Percentiles rank a stretch among this genome's conserved stretches.
phyloP scores from a whole-genome alignment of 2,329 filamentous ascomycete genomes.

The Penicillium sp. region DNA sequence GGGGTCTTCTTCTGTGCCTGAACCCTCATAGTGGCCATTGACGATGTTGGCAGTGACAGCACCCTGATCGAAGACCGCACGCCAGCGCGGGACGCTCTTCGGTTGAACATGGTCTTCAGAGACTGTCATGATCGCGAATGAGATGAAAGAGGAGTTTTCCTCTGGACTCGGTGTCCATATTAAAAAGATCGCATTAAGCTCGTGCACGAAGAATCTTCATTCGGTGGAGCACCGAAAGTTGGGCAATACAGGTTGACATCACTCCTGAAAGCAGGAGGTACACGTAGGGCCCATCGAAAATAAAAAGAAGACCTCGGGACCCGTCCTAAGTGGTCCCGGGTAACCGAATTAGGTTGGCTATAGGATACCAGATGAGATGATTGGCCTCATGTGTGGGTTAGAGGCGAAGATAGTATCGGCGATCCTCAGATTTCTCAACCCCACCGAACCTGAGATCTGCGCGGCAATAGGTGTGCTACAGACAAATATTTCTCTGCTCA shows the following conservation, averaged over 20 bases:
- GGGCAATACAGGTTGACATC: not conserved
- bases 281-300: no score
- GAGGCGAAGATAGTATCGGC: not conserved
- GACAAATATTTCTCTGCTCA: no score
- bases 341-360: no score
- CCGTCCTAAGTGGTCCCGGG: no score
- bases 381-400: not conserved
- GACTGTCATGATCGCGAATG: not conserved
- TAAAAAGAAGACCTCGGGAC: no score
- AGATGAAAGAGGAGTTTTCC: not conserved
- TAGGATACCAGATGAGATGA: not conserved
- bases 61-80: not conserved
- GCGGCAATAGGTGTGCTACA: not conserved
- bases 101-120: not conserved
- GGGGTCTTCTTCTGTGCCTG: conserved; percentile 15
- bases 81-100: not conserved
- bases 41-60: not conserved
- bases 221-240: not conserved
- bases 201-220: not conserved
- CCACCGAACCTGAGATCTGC: not conserved
- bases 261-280: not conserved
- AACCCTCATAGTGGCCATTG: conserved; percentile 3
- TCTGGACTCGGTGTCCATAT: not conserved
- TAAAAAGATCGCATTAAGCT: not conserved
- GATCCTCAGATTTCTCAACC: not conserved